phyloP scores from a whole-genome alignment of 2,329 filamentous ascomycete species.

The Colletotrichum lindemuthianum region DNA sequence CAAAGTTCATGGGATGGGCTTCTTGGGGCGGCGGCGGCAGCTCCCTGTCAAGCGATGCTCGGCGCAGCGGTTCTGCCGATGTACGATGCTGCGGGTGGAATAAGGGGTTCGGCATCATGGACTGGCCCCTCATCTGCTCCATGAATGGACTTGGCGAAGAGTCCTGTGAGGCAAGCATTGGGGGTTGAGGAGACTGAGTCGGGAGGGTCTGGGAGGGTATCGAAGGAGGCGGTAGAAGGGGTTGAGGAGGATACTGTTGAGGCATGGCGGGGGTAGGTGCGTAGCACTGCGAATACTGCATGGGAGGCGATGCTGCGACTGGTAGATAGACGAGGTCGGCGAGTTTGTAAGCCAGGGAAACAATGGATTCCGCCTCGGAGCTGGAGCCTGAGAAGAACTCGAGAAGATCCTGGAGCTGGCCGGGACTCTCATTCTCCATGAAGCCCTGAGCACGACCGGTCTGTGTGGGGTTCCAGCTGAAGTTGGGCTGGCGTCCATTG shows the following conservation, averaged over 20 bases:
- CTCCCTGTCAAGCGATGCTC: constrained; percentile 36
- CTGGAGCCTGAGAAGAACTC: constrained; percentile 71
- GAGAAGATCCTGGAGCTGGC: constrained; percentile 71
- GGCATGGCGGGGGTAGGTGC: constrained; percentile 33
- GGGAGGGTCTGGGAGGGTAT: constrained; percentile 36
- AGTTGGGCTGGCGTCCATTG: constrained; percentile 64
- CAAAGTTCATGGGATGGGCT: constrained; percentile 51
- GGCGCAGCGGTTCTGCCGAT: constrained; percentile 28
- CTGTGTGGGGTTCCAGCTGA: constrained; percentile 69
- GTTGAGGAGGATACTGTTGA: constrained; percentile 35
- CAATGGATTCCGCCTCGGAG: constrained; percentile 66
- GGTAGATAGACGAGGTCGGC: constrained; percentile 55
- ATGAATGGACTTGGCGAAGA: constrained; percentile 27
- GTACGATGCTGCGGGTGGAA: constrained; percentile 33
- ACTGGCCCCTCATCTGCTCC: constrained; percentile 35
- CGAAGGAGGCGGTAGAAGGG: constrained; percentile 36
- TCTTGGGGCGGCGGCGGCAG: constrained; percentile 36
- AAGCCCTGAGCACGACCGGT: constrained; percentile 67
- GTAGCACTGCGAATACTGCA: constrained; percentile 37
- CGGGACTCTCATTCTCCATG: constrained; percentile 70
- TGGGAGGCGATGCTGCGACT: constrained; percentile 35
- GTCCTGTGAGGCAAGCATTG: constrained; percentile 34
- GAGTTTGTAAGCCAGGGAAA: constrained; percentile 67
- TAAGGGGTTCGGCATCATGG: constrained; percentile 34
- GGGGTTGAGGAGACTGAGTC: constrained; percentile 34